Evolutionary conservation across 2,329 filamentous ascomycete species (phyloP), one percentile per base, ranked within the genome.

Genomic region (Fusarium sublunatum): DNA sequence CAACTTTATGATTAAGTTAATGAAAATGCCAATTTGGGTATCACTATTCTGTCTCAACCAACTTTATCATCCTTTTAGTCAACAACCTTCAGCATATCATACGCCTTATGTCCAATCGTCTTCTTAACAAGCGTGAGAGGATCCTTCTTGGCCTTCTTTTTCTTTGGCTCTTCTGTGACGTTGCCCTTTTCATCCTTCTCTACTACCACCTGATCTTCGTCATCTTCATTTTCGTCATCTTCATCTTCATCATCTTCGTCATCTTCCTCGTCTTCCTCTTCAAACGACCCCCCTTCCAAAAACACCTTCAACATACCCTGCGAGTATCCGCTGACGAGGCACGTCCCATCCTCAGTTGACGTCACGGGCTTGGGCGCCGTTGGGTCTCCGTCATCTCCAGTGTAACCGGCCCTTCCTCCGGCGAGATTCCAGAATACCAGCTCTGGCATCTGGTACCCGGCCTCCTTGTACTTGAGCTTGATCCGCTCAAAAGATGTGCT

Each of bases 391-490:
- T 13, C 50, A 22, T 10, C 28, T n/a, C 72, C 13, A 53, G 70
- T 19, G 65, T 72, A 26, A 66, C 71, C 67, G 3, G 65, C 63
- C n/a, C 66, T 58, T 0, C 76, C 75, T 8, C 78, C 80, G 0
- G 83, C 82, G 15, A 87, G 74, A 65, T 87, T 86, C 85, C 85
- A 87, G 70, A 86, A 87, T 4, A 88, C 75, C n/a, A 88, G 73
- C 69, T 84, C 78, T 0, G 86, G 86, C 73, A 87, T 77, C 53
- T 85, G 80, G 64, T 88, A 88, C 0, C 85, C 85, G 3, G 80
- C 79, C 0, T 76, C 71, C 10, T 73, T 67, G 70, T 77, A 88
- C 36, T 73, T 71, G 19, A 57, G 58, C 68, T 81, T 74, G 69
- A 88, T 80, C 5, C 81, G 76, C 64, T 84, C 79, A 66, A 80